Percentiles rank a stretch among this genome's conserved stretches.
Conservation (phyloP, 257 asterid species). For the Solanum chmielewskii region DNA sequence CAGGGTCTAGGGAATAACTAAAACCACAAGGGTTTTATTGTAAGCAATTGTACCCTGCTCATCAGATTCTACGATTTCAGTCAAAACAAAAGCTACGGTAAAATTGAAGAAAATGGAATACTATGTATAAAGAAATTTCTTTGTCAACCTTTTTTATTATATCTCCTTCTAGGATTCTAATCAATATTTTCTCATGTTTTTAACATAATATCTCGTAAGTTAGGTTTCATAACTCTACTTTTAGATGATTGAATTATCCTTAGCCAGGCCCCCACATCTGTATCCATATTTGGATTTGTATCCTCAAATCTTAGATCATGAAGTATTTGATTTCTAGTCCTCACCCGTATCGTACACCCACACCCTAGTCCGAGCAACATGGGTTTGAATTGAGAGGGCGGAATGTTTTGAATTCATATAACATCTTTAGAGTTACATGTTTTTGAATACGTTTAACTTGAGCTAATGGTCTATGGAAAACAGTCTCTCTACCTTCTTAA, state of each 20-base stretch:
- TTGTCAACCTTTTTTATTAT: neutral
- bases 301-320: neutral
- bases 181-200: neutral
- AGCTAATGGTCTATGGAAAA: neutral
- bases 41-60: too few species aligned
- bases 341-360: neutral
- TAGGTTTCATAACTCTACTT: neutral
- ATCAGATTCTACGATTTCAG: neutral
- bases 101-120: neutral
- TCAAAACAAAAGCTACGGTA: neutral
- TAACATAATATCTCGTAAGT: neutral
- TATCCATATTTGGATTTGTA: neutral
- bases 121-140: neutral
- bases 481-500: neutral
- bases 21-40: too few species aligned
- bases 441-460: neutral
- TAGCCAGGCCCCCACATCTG: neutral
- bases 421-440: neutral
- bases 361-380: neutral
- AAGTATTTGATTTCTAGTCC: neutral
- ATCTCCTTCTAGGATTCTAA: neutral
- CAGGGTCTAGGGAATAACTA: neutral
- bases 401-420: neutral
- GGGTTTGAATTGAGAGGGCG: neutral
- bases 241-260: neutral